Base-by-base conservation (phyloP, 2,329 filamentous ascomycete species). In the Aspergillus fructus region DNA sequence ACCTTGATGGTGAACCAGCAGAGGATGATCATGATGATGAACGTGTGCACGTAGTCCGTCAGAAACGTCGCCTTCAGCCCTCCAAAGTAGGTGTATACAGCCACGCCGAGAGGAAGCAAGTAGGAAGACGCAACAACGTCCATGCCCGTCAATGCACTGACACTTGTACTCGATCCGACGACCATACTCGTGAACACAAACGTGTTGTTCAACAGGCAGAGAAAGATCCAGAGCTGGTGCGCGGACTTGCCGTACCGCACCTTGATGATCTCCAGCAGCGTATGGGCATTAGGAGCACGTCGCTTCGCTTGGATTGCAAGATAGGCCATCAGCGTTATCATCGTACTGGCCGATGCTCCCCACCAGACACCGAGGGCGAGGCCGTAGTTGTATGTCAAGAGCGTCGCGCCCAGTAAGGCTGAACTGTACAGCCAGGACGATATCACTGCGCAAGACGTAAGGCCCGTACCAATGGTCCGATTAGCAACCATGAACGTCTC, bases 1-100 rank as follows among this genome's bases (percentile, higher is more conserved):
- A 53, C 49, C 40, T 52, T 52, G 40, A 45, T 52, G 13, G 49
- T 52, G 12, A 52, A 52, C 49, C 49, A 52, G 23, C 39, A 43
- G 40, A 52, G 30, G 17, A 52, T 45, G 13, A 52, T 52, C 49
- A 52, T 52, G 23, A 53, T 30, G 27, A 30, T 30, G 27, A 30
- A 51, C 8, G 49, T 51, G 23, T 51, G 49, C 13, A 51, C 37
- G 37, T 51, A 51, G 37, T 51, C 49, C 5, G 49, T 51, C 37
- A 51, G 49, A 39, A 51, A 51, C 1, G 49, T 51, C 39, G 49
- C 49, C 49, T 51, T 51, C 5, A 51, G 37, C 19, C 49, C 49
- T 3, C 49, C 49, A 19, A 51, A 51, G 49, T 51, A 51, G 3
- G 49, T 51, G 15, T 51, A 51, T 6, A 51, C 49, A 7, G 49